Conservation (phyloP, 2,329 filamentous ascomycete species). For the Pseudodiploospora longispora region DNA sequence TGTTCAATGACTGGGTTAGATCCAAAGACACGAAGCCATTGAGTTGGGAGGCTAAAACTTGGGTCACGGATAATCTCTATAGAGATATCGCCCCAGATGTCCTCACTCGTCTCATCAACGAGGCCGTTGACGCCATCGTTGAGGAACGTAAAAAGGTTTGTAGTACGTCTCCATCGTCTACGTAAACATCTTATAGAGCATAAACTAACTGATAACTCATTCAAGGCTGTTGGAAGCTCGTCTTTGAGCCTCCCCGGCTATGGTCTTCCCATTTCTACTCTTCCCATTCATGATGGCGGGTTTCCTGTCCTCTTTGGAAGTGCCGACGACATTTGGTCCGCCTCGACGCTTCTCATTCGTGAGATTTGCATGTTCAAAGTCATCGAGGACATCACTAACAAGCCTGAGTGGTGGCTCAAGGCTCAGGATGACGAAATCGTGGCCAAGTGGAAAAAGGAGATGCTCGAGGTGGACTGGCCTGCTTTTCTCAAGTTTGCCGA, state of each 20-base stretch:
- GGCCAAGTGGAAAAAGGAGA: slow-evolving; percentile 22
- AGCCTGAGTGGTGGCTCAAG: slow-evolving; percentile 27
- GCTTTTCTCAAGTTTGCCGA: slow-evolving; percentile 14
- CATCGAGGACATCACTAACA: slow-evolving; percentile 26
- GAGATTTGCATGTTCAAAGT: slow-evolving; percentile 25
- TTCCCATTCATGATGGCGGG: not conserved
- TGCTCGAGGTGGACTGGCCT: slow-evolving; percentile 21
- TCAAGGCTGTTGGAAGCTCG: too few relatives aligned
- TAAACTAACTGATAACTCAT: too few relatives aligned
- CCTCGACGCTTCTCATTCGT: slow-evolving; percentile 19
- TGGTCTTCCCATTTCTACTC: slow-evolving; percentile 15
- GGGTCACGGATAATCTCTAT: too few relatives aligned
- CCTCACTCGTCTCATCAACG: too few relatives aligned
- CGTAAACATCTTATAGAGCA: too few relatives aligned
- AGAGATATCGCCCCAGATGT: too few relatives aligned
- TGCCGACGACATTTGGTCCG: slow-evolving; percentile 13
- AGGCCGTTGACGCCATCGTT: too few relatives aligned
- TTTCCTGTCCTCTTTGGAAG: slow-evolving; percentile 16
- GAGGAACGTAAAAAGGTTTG: too few relatives aligned
- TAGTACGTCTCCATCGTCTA: too few relatives aligned
- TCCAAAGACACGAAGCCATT: too few relatives aligned
- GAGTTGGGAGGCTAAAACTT: too few relatives aligned
- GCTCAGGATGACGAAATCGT: slow-evolving; percentile 18
- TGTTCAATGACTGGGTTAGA: too few relatives aligned
- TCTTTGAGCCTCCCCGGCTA: slow-evolving; percentile 14